Evolutionary conservation across 805 yeast genomes (phyloP), one percentile per base, ranked within the genome.

Genomic region (Candida patagonica): DNA sequence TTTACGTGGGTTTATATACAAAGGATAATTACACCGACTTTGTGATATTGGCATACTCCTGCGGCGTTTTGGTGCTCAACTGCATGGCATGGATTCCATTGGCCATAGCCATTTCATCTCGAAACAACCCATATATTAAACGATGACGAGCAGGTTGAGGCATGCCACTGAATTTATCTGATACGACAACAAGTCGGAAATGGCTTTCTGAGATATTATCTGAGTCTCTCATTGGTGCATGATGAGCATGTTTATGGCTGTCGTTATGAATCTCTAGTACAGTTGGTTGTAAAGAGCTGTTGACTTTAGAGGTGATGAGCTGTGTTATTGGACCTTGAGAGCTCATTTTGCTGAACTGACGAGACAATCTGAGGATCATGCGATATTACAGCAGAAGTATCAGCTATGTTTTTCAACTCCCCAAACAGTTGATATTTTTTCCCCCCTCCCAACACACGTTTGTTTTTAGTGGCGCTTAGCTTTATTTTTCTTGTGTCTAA

Each of bases 41-140:
- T n/a, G n/a, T 7, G 31, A n/a, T 6, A 13, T 29, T 29, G 7
- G 12, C 31, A 20, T 65, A 67, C 50, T 82, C 89, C 33, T 63
- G 67, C 1, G 73, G 72, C 1, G 96, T 86, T 60, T 80, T 81
- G 0, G 95, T 80, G 57, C 76, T 76, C 62, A 88, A 69, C 56
- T 86, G 96, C 44, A 88, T 64, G 0, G 96, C 96, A 63, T 88
- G 97, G 15, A 89, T 75, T 1, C 92, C 88, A 42, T 75, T 71
- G 24, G 62, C 65, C 43, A 42, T 48, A 37, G 73, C 68, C 51
- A 88, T 62, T 54, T 88, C 96, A 22, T 84, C 84, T 40, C 73
- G 75, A 33, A 89, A 65, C 36, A 83, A 55, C 37, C 63, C 62
- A 56, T 85, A 88, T 0, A 89, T 69, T 55, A 78, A 54, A 43